Percentiles rank a stretch among this genome's conserved stretches.
These are phyloP conservation scores for cucumber (Cucumis sativus) DNA, from an alignment of 306 rosid genomes.

Conservation along the genomic window Cucumber_9930_V3 NC_026658.2:25666001-25666500, in stretches of 20 bases:
- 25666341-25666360: not conserved
- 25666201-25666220: slow-evolving; percentile 96
- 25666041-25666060: slow-evolving; percentile 99
- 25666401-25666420: not conserved
- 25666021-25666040: slow-evolving; percentile 73
- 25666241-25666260: slow-evolving; percentile 99
- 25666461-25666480: slow-evolving; percentile 95
- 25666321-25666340: not conserved
- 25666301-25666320: not conserved
- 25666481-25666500: slow-evolving; percentile 74
- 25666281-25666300: not conserved
- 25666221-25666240: slow-evolving; percentile 94
- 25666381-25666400: too few species aligned
- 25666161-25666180: slow-evolving; percentile 99
- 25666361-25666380: not conserved
- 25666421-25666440: not conserved
- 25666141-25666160: slow-evolving; percentile 98
- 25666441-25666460: slow-evolving; percentile 2
- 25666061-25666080: slow-evolving; percentile 99
- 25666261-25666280: slow-evolving; percentile 63
- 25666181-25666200: slow-evolving; percentile 86
- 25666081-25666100: slow-evolving; percentile 98
- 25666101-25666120: slow-evolving; percentile 95
- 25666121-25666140: slow-evolving; percentile 94
- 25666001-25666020: slow-evolving; percentile 79